phyloP scores from a whole-genome alignment of 306 rosid genomes.

The Leucaena leucocephala region DNA sequence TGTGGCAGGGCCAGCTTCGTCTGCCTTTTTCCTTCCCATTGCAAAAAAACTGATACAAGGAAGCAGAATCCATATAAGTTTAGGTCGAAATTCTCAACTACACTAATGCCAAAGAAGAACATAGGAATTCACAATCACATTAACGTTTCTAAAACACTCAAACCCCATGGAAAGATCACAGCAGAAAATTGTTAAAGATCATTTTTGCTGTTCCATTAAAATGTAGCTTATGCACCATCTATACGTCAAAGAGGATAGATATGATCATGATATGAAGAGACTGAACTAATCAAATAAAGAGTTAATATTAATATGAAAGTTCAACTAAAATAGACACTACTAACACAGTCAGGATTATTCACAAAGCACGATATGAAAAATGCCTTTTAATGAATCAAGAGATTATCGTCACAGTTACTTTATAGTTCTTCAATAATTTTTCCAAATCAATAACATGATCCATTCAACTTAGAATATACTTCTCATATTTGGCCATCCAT shows the following conservation, averaged over 20 bases:
- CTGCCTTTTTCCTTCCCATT: slow-evolving; percentile 37
- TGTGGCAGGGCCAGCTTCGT: slow-evolving; percentile 24
- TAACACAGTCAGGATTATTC: background rate
- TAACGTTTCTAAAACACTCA: background rate
- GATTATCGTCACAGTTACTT: no score
- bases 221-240: background rate
- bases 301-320: background rate
- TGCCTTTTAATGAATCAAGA: background rate
- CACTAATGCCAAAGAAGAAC: background rate
- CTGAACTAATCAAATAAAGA: background rate
- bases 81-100: background rate
- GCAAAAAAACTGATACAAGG: background rate
- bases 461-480: background rate
- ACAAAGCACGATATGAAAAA: background rate
- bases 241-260: background rate
- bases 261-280: background rate
- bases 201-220: background rate
- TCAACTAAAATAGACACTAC: background rate
- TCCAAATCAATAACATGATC: background rate
- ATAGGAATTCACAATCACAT: background rate
- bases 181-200: background rate
- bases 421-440: no score
- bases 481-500: background rate
- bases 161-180: background rate
- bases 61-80: background rate